Evolutionary conservation across 495 filamentous ascomycete species (phyloP).

Genomic region (Neurospora sp.): DNA sequence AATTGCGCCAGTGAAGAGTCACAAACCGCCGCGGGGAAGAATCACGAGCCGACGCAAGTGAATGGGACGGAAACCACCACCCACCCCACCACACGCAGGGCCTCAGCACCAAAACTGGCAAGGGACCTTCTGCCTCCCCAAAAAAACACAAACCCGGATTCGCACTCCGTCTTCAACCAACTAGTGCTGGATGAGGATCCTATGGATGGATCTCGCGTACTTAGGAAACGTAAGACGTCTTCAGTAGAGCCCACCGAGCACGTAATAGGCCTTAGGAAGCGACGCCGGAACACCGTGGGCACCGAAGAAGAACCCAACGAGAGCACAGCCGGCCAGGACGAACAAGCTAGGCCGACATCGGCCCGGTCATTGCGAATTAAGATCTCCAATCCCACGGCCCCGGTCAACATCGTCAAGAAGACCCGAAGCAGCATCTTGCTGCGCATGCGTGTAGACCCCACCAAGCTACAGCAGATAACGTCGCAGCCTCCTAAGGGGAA

Average conservation of each 20-base stretch:
- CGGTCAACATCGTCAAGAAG: conserved; percentile 24
- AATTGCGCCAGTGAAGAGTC: conserved; percentile 58
- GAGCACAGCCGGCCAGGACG: conserved; percentile 16
- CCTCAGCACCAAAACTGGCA: conserved; percentile 46
- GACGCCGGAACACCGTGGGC: conserved; percentile 26
- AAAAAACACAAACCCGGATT: conserved; percentile 60
- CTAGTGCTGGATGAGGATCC: conserved; percentile 71
- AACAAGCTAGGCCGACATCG: conserved; percentile 24
- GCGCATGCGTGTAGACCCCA: conserved; percentile 47
- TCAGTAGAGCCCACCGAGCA: conserved; percentile 38
- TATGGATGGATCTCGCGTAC: conserved; percentile 72
- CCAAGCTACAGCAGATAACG: conserved; percentile 50
- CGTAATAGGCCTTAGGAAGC: conserved; percentile 31
- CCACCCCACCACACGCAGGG: conserved; percentile 27
- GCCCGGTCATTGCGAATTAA: conserved; percentile 34
- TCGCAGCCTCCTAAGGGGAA: conserved; percentile 32
- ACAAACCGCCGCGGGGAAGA: conserved; percentile 23
- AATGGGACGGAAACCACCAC: not conserved
- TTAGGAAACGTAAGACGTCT: conserved; percentile 75
- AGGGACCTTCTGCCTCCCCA: conserved; percentile 70
- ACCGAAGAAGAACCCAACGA: conserved; percentile 26
- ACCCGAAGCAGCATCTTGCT: conserved; percentile 26
- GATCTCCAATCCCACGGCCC: conserved; percentile 7
- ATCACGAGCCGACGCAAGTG: conserved; percentile 28
- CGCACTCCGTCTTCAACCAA: conserved; percentile 78